These are phyloP conservation scores for Suillus hirtellus DNA, from an alignment of 768 basidiomycete genomes.

Conservation along the genomic window DNA sequence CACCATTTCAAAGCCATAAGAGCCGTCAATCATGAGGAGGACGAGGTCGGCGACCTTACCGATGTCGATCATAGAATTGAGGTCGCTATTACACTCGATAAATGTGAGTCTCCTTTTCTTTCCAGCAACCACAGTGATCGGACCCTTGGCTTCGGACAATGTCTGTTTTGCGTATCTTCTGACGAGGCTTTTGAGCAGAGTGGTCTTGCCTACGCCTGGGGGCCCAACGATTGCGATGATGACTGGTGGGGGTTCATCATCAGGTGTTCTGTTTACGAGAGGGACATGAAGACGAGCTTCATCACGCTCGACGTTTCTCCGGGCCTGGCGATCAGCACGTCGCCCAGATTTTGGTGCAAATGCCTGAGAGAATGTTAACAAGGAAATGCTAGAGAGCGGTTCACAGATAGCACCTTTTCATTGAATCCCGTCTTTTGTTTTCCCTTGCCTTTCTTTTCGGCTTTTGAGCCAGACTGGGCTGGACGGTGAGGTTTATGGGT, in stretches of 20 bases:
- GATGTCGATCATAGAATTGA: slow-evolving; percentile 98
- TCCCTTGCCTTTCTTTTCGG: slow-evolving; percentile 74
- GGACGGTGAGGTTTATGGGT: slow-evolving; percentile 84
- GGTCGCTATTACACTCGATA: slow-evolving; percentile 95
- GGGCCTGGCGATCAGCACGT: slow-evolving; percentile 83
- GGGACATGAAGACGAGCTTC: slow-evolving; percentile 96
- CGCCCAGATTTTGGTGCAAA: slow-evolving; percentile 93
- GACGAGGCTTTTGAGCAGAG: slow-evolving; percentile 87
- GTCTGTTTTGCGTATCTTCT: slow-evolving; percentile 94
- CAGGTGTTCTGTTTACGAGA: slow-evolving; percentile 91
- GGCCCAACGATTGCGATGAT: slow-evolving; percentile 95
- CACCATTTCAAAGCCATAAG: slow-evolving; percentile 99
- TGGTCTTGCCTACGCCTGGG: slow-evolving; percentile 96
- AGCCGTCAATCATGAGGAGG: slow-evolving; percentile 95
- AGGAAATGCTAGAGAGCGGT: background rate
- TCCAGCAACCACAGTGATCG: slow-evolving; percentile 91
- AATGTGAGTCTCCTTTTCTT: slow-evolving; percentile 94
- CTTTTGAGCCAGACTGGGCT: slow-evolving; percentile 68
- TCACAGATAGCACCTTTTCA: slow-evolving; percentile 64
- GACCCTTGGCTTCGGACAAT: slow-evolving; percentile 84
- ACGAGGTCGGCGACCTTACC: slow-evolving; percentile 97
- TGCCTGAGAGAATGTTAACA: slow-evolving; percentile 51
- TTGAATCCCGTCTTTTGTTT: slow-evolving; percentile 80
- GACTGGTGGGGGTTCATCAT: slow-evolving; percentile 88
- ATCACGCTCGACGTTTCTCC: slow-evolving; percentile 89